Base-by-base conservation (phyloP, 176 grass and related monocot species). In the Oryza coarctata region DNA sequence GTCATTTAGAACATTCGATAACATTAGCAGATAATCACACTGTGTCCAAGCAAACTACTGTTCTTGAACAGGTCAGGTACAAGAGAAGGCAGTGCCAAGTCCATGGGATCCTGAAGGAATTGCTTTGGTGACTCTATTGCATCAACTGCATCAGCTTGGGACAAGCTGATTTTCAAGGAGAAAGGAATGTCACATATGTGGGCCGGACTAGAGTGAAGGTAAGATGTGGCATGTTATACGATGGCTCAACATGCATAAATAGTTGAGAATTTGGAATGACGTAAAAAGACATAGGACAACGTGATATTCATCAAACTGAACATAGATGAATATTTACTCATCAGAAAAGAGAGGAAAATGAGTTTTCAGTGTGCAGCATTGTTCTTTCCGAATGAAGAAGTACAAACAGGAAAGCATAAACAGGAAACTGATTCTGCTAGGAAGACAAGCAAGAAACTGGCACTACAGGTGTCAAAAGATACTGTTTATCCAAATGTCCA, bases 271-370 rank as follows among this genome's bases (percentile, higher is more conserved):
- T 67, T 74, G 18, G 14, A 45, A 80, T 1, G 70, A 67, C 12
- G 12, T 8, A 38, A 8, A 67, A 31, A 65, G 23, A 26, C 17
- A 40, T 80, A 69, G 22, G 41, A 55, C 7, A 31, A 20, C 20
- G 2, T 32, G 12, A 67, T 66, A 65, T 77, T 72, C 23, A 73
- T 65, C 70, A n/a, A 63, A 52, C 6, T 27, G n/a, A 79, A 55
- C 27, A 87, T 29, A 73, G 52, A 6, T 64, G 50, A 31, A 71
- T 58, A 10, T 58, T 23, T 23, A 31, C 41, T 81, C 34, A 34
- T 13, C 45, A 33, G 10, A 67, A 63, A 13, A 72, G 9, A 61
- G 31, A 44, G n/a, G n/a, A 10, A 17, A 23, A 82, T 67, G 63
- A 3, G 10, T 33, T 65, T 10, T 23, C 12, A 45, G 7, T 22